Conservation (phyloP, 2,329 filamentous ascomycete genomes). For the Elsinoe australis region DNA sequence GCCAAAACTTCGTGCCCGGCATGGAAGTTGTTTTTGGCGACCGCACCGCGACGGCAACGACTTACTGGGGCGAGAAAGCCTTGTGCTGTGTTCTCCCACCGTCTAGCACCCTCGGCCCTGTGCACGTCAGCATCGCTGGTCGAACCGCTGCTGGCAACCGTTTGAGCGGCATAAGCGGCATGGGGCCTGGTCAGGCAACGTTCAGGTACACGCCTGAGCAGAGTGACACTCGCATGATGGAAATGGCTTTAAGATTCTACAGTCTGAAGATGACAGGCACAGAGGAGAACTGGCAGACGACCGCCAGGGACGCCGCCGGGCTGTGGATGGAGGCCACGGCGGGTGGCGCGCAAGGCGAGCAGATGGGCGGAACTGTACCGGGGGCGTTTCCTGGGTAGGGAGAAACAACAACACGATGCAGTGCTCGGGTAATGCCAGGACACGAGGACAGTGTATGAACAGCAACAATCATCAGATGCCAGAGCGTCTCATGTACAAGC, state of each 20-base stretch:
- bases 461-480: too few species aligned
- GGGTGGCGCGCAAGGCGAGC: not conserved
- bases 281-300: constrained; percentile 27
- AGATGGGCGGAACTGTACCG: constrained; percentile 8
- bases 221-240: constrained; percentile 52
- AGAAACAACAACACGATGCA: too few species aligned
- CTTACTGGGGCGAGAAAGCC: constrained; percentile 73
- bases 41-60: constrained; percentile 60
- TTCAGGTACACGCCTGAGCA: constrained; percentile 68
- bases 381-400: constrained; percentile 13
- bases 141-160: constrained; percentile 5
- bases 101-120: constrained; percentile 54
- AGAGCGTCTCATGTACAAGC: too few species aligned
- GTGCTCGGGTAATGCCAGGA: too few species aligned
- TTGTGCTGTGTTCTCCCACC: constrained; percentile 72
- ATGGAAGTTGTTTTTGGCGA: constrained; percentile 82
- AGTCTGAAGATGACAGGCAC: constrained; percentile 31
- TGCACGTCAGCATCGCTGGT: constrained; percentile 57
- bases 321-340: constrained; percentile 17
- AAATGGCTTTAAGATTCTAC: constrained; percentile 46
- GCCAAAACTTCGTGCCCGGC: constrained; percentile 69
- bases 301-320: constrained; percentile 24
- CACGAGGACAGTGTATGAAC: too few species aligned
- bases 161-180: constrained; percentile 10
- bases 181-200: constrained; percentile 27